These are phyloP conservation scores for Cyclocybe cylindracea DNA, from an alignment of 768 basidiomycete genomes.

Conservation along the genomic window DNA sequence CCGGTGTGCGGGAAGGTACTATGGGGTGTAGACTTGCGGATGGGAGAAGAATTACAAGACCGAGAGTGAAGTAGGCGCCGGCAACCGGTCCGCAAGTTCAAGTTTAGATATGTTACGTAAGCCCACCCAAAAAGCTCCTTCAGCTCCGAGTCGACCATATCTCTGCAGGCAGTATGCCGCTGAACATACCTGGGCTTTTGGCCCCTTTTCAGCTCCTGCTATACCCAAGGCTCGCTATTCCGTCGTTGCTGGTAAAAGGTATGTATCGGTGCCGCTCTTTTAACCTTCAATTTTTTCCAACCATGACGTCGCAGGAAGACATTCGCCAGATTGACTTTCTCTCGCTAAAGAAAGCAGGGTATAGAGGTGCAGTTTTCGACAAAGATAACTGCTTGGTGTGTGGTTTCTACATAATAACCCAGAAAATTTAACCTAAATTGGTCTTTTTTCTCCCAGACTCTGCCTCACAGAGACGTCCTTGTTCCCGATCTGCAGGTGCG, in stretches of 20 bases:
- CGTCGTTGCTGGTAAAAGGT: constrained; percentile 71
- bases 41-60: too few relatives aligned
- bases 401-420: constrained; percentile 4
- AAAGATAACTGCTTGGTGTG: constrained; percentile 96
- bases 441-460: constrained; percentile 52
- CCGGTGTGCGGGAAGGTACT: too few relatives aligned
- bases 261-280: constrained; percentile 9
- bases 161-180: constrained; percentile 49
- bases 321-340: constrained; percentile 83
- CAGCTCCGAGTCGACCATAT: too few relatives aligned
- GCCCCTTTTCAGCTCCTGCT: constrained; percentile 71
- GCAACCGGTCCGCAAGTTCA: too few relatives aligned
- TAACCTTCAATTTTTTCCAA: background rate
- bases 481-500: constrained; percentile 75
- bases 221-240: constrained; percentile 67
- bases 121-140: too few relatives aligned
- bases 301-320: constrained; percentile 56
- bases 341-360: constrained; percentile 72
- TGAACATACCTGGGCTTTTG: constrained; percentile 72
- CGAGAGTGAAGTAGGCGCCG: too few relatives aligned
- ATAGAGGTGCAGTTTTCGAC: constrained; percentile 91
- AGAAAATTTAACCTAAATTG: background rate
- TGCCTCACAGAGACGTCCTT: constrained; percentile 74
- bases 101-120: too few relatives aligned
- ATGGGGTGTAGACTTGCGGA: too few relatives aligned